Base-by-base conservation (phyloP, 345 rosid species). In the Brassica incana region DNA sequence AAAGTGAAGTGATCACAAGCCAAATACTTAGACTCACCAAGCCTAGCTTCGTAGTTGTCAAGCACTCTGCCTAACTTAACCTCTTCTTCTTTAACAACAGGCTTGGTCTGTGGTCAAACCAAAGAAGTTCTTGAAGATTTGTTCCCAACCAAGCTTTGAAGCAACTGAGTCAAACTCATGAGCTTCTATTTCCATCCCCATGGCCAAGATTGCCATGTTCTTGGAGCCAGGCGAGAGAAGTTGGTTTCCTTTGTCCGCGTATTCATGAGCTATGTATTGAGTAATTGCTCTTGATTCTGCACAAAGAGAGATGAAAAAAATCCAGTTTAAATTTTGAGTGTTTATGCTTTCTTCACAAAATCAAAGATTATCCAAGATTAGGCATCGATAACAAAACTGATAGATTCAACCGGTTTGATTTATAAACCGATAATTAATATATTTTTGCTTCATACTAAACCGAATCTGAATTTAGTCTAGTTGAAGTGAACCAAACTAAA, bases 21-120 rank as follows among this genome's bases (percentile, higher is more conserved):
- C 77, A 83, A 43, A 12, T 78, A 80, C 74, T 82, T 78, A 6
- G 67, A 74, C 43, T 73, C 43, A 25, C 60, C 62, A 20, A 86
- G 84, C 71, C 85, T 72, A 3, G 23, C 12, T 86, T 91, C 98
- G 50, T 90, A 90, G 7, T 83, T 69, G 50, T 92, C 92, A 5
- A 89, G 88, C 5, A 80, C 87, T 67, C 45, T 78, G 3, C 45
- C 85, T 5, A 86, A 64, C 77, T 82, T 71, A 3, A 63, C 78
- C 61, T 82, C 81, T 66, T 48, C 50, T 38, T 68, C 69, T 36
- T 66, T 76, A 3, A 85, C 83, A 45, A 71, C 63, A 3, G 74
- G 74, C 20, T 71, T 73, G 48, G 65, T 82, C 84, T 0, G 82
- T 50, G 33, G 79, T 32, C 50, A 54, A 63, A 29, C 84, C 85